Base-by-base conservation (phyloP, 306 rosid genomes). In the Cyamopsis tetragonoloba region DNA sequence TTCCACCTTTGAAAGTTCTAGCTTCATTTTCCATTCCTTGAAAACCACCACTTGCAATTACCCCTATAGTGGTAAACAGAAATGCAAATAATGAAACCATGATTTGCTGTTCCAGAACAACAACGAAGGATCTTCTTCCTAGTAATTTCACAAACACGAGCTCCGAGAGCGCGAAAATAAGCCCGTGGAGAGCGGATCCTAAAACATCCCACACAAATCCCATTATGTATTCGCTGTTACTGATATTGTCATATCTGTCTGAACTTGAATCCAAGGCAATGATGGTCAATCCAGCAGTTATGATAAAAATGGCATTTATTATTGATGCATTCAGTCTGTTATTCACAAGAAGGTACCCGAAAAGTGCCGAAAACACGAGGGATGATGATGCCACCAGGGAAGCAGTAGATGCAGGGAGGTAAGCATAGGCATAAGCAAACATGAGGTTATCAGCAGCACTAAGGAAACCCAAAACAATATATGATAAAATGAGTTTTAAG, bases 361-460 rank as follows among this genome's bases (percentile, higher is more conserved):
- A 89, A 11, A 89, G 68, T 22, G 87, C 91, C 12, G 96, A 87
- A 70, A 89, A 92, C 57, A 80, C 84, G 5, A 92, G 88, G 13
- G 98, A 92, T 0, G 98, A 84, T 1, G 98, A 89, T 4, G 96
- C 95, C 20, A 89, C 77, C 11, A 92, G 96, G 1, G 98, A 56
- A 8, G 98, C 93, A 7, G 96, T 92, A 1, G 96, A 92, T 49
- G 98, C 98, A 37, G 96, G 96, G 76, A 92, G 92, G 73, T 87
- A 92, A 6, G 98, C 98, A 63, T 92, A 92, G 34, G 98, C 98
- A 63, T 92, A 92, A 19, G 96, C 98, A 77, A 77, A 92, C 96
- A 92, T 84, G 62, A 92, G 91, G 76, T 92, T 92, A 22, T 92
- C 98, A 27, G 89, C 96, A 63, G 95, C 96, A 55, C 93, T 89